Conservation (phyloP, 1,284 basidiomycete genomes). For the Pterulicium gracile region DNA sequence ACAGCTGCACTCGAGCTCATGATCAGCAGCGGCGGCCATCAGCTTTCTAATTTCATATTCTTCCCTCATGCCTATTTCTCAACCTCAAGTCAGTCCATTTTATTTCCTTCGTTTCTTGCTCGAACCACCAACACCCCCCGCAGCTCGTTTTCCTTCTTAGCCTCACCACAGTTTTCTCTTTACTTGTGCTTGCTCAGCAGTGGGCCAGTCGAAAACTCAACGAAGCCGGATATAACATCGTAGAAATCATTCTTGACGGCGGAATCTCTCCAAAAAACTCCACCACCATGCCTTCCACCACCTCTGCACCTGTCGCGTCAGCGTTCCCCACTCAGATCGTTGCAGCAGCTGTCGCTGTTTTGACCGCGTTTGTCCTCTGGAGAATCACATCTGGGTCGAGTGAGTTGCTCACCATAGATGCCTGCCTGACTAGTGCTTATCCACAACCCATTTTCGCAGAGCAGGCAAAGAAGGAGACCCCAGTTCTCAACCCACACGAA, state of each 20-base stretch:
- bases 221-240: neutral
- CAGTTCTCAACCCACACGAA: constrained; percentile 56
- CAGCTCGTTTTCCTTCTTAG: neutral
- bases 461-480: no score
- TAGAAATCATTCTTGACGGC: neutral
- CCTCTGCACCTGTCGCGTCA: neutral
- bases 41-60: no score
- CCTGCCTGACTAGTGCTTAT: no score
- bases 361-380: constrained; percentile 9
- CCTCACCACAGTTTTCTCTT: neutral
- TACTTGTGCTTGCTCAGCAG: neutral
- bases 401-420: neutral
- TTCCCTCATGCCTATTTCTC: neutral
- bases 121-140: neutral
- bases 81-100: neutral
- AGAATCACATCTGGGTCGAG: constrained; percentile 2
- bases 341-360: constrained; percentile 7
- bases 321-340: constrained; percentile 5
- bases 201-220: neutral
- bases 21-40: no score
- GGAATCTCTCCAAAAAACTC: neutral
- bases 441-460: no score
- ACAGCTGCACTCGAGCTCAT: no score
- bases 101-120: neutral
- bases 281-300: neutral